These are phyloP conservation scores for Cystobasidium sp. DNA, from an alignment of 1,284 basidiomycete genomes.

Conservation along the genomic window DNA sequence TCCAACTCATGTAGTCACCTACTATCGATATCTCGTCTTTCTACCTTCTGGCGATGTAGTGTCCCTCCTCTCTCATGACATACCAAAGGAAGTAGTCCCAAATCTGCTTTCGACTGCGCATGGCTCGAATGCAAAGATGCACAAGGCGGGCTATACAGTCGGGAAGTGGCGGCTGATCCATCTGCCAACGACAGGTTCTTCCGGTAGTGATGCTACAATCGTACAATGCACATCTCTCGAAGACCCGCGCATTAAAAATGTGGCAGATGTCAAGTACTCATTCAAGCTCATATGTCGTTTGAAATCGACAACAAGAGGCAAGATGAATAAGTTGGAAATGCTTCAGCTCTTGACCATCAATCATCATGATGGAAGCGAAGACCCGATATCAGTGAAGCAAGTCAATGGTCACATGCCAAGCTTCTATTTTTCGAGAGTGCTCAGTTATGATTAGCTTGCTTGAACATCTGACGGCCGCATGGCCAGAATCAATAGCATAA, in stretches of 20 bases:
- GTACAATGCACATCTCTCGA: conserved; percentile 50
- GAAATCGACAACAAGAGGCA: conserved; percentile 48
- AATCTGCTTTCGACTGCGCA: conserved; percentile 45
- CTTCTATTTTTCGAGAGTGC: conserved; percentile 51
- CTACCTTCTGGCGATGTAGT: conserved; percentile 49
- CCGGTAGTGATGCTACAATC: conserved; percentile 22
- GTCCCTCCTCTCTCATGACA: conserved; percentile 50
- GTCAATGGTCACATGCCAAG: conserved; percentile 49
- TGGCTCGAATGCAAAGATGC: conserved; percentile 47
- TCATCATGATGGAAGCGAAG: conserved; percentile 32
- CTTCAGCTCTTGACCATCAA: conserved; percentile 48
- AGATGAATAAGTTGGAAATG: conserved; percentile 54
- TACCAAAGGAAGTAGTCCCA: conserved; percentile 49
- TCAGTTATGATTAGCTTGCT: conserved; percentile 46
- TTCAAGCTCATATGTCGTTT: conserved; percentile 49
- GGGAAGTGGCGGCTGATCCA: conserved; percentile 31
- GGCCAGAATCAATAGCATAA: neutral
- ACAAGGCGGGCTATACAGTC: conserved; percentile 35
- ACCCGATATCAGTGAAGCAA: conserved; percentile 46
- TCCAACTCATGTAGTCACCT: conserved; percentile 51
- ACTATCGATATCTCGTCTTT: conserved; percentile 50
- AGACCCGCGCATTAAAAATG: conserved; percentile 46
- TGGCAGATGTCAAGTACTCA: conserved; percentile 48
- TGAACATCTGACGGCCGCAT: conserved; percentile 1
- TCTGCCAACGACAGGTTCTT: neutral